Evolutionary conservation across 306 rosid genomes (phyloP).

Genomic region (Adenanthera pavonina): DNA sequence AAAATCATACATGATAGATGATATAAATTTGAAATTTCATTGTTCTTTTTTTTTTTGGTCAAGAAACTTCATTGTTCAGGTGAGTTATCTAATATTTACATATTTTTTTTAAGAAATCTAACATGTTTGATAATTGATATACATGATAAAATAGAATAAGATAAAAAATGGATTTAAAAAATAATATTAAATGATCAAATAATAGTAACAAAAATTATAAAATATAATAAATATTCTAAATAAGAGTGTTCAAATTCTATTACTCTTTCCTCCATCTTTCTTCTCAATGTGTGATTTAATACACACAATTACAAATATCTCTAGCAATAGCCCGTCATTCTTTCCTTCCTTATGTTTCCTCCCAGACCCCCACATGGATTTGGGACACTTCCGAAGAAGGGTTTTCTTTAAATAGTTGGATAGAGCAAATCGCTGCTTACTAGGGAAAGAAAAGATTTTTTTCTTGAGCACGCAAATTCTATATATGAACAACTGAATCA

Average conservation of each 20-base stretch:
- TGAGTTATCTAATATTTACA: neutral
- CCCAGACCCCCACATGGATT: neutral
- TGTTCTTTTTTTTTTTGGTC: too few species aligned
- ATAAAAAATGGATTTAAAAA: too few species aligned
- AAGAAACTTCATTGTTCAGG: neutral
- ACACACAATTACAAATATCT: neutral
- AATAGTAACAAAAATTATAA: neutral
- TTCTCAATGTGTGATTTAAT: neutral
- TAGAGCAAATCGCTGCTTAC: conserved; percentile 8
- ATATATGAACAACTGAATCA: conserved; percentile 25
- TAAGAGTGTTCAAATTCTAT: too few species aligned
- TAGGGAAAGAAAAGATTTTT: neutral
- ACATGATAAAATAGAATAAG: neutral
- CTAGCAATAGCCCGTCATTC: neutral
- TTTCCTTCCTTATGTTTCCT: neutral
- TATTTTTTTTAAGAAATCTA: neutral
- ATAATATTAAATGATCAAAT: too few species aligned
- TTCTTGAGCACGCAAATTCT: conserved; percentile 1
- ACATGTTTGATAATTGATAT: neutral
- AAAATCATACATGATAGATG: neutral
- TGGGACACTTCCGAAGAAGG: neutral
- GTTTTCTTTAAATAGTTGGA: neutral
- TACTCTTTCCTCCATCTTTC: neutral
- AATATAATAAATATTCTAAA: neutral
- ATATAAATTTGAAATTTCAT: neutral